Evolutionary conservation across 352 stramenopile species (phyloP), one percentile per base, ranked within the genome.

Genomic region (Globisporangium abappressorium): DNA sequence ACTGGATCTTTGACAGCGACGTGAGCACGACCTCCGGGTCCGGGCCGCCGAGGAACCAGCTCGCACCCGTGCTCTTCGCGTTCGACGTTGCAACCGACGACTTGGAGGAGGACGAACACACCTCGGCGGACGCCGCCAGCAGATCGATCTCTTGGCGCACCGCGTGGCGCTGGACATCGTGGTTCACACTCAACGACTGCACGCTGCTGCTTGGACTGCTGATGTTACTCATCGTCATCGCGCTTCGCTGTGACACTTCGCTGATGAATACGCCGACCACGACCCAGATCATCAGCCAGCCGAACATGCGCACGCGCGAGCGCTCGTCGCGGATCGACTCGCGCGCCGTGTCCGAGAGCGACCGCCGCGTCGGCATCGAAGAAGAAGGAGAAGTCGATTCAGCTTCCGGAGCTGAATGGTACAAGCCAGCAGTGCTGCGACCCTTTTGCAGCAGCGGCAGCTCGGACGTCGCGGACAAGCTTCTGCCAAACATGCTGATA

Each of bases 1-100:
- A 90, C 54, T 38, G 64, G 15, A 81, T 71, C 57, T 74, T 60
- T 1, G 83, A 82, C 14, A 93, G 54, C 20, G 70, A 62, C 20
- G 80, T 75, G 30, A 84, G 6, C n/a, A 89, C 28, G 30, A 84
- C 57, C 72, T 90, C 79, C 2, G 83, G 85, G 57, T 93, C 85
- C 18, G 77, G 70, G 28, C 85, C 85, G 4, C 75, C 73, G 46
- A 93, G 77, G 66, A 92, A 88, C 85, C 85, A 93, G 5, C 72
- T 69, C 11, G 72, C 26, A n/a, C 53, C 22, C 62, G 20, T 79
- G 73, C 61, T 91, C 28, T 70, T 76, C 11, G 51, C 11, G 22
- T 30, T 43, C 20, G 66, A 34, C 2, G 57, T 58, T 5, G 53
- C n/a, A 22, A 6, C 15, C 3, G 53, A n/a, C 15, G 14, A n/a